Evolutionary conservation across 441 rosid genomes (phyloP), one percentile per base, ranked within the genome.

Genomic region (Erodium trifolium): DNA sequence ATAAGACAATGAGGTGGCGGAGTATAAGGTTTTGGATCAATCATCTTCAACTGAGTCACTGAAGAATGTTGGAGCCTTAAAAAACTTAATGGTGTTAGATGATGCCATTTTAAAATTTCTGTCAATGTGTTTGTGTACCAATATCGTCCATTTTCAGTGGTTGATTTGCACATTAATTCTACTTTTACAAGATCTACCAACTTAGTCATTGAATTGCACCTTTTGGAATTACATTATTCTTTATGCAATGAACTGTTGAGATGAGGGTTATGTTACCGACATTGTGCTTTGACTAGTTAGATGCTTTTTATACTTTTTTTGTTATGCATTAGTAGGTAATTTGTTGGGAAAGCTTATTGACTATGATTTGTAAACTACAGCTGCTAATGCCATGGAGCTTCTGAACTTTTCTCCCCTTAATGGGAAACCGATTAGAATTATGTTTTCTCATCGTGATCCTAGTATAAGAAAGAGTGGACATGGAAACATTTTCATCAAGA

Each of bases 401-500:
- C 74, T 91, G 49, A 91, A 91, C 77, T 91, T 83, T 71, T 77
- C 88, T 6, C 87, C 83, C 16, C 27, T 91, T 35, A 82, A 78
- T 67, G 91, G 88, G 64, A 85, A 81, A 43, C 89, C 95, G 1
- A 87, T 91, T 6, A 76, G 93, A 80, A 87, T 88, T 65, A 88
- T 91, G 97, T 84, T 78, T 68, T 91, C 91, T 39, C 85, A 86
- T 68, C 82, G 93, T 31, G 94, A 90, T 79, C 97, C 97, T 8
- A 87, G 86, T 65, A 79, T 79, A 8, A 72, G 93, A 37, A 78
- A 78, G 63, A 88, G 90, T 74, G 91, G 93, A 3, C 77, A 76
- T 75, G 95, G 77, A n/a, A 91, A 91, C n/a, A 83, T 91, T 18
- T 91, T 87, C 55, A 86, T 91, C 73, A 91, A 91, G 84, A 91